Conservation (phyloP, 2,329 filamentous ascomycete species). For the Lecanosticta acicola region DNA sequence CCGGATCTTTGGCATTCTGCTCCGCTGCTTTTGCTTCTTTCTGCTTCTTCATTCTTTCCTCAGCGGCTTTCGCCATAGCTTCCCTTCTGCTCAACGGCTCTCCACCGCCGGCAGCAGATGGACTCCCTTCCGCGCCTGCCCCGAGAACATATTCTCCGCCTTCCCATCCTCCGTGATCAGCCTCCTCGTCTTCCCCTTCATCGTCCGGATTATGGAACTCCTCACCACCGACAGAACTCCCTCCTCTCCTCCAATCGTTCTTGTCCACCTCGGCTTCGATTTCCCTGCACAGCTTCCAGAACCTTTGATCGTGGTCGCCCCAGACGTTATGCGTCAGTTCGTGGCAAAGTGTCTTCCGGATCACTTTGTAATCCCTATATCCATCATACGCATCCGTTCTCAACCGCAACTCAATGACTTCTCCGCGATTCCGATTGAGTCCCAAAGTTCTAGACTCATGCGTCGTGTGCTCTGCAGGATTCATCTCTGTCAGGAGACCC, state of each 20-base stretch:
- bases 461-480: constrained; percentile 76
- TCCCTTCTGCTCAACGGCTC: constrained; percentile 63
- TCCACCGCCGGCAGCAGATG: constrained; percentile 13
- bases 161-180: constrained; percentile 67
- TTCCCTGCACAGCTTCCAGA: constrained; percentile 82
- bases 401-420: constrained; percentile 83
- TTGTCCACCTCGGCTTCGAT: constrained; percentile 82
- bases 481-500: constrained; percentile 88
- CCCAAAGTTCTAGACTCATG: constrained; percentile 79
- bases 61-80: constrained; percentile 66
- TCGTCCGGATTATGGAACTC: constrained; percentile 53
- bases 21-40: constrained; percentile 40
- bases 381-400: constrained; percentile 93
- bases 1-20: constrained; percentile 36
- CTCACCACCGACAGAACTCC: constrained; percentile 54
- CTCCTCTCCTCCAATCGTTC: constrained; percentile 71
- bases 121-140: constrained; percentile 26
- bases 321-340: constrained; percentile 91
- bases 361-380: constrained; percentile 86
- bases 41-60: constrained; percentile 57
- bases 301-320: constrained; percentile 74
- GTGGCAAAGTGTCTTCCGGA: constrained; percentile 87
- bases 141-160: constrained; percentile 67
- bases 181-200: constrained; percentile 43
- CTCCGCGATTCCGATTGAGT: constrained; percentile 78